Conservation (phyloP, 352 stramenopile genomes). For the Phytopythium sindhum region DNA sequence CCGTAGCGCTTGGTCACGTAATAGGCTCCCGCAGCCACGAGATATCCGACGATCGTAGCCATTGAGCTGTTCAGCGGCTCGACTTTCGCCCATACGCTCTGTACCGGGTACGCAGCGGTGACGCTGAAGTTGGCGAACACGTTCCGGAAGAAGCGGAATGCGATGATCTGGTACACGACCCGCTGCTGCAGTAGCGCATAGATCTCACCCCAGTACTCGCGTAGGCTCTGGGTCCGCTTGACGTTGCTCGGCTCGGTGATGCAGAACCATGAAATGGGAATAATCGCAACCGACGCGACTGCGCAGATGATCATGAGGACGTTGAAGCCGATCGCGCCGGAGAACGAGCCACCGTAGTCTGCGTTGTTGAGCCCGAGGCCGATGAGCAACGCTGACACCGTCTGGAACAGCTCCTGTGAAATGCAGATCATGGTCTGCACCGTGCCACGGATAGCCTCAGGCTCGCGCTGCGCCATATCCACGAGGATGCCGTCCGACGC, state of each 20-base stretch:
- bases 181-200: constrained; percentile 54
- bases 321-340: constrained; percentile 41
- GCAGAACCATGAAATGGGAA: constrained; percentile 42
- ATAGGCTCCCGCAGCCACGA: constrained; percentile 29
- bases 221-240: constrained; percentile 16
- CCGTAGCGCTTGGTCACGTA: constrained; percentile 30
- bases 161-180: constrained; percentile 52
- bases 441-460: constrained; percentile 39
- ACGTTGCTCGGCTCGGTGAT: constrained; percentile 38
- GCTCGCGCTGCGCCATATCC: constrained; percentile 57
- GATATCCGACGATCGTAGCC: constrained; percentile 29
- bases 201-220: constrained; percentile 23
- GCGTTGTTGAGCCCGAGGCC: constrained; percentile 55
- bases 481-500: constrained; percentile 48
- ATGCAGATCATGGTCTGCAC: constrained; percentile 62
- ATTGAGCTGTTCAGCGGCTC: constrained; percentile 40
- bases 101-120: constrained; percentile 37
- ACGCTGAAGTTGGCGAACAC: constrained; percentile 45
- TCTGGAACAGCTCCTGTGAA: constrained; percentile 25
- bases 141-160: constrained; percentile 58
- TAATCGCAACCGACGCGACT: constrained; percentile 26
- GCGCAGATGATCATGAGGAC: constrained; percentile 47
- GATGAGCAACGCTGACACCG: constrained; percentile 43
- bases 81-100: constrained; percentile 43
- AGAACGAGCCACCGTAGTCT: constrained; percentile 54